Base-by-base conservation (phyloP, 2,329 filamentous ascomycete genomes). In the Fusarium beomiforme region DNA sequence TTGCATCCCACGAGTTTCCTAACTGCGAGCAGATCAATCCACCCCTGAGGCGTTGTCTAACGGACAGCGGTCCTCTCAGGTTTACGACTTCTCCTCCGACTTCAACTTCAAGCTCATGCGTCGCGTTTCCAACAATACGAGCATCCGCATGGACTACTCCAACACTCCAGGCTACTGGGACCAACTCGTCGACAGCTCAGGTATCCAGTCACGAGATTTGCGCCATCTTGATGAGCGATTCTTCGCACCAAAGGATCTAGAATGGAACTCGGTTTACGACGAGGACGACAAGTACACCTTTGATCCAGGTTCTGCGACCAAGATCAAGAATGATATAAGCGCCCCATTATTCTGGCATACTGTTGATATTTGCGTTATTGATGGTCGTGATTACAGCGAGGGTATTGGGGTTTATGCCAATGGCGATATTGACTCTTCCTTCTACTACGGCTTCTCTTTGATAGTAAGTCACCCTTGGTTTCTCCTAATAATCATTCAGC, bases 41-140 rank as follows among this genome's bases (percentile, higher is more conserved):
- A 53, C 39, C 8, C 34, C 49, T 12, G 2, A 26, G 3, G 23
- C 23, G 0, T 53, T 16, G 16, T 37, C 33, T 11, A 21, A 37
- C 3, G 23, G 39, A 19, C 12, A n/a, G 14, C 23, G 11, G 11
- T 37, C n/a, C 17, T 37, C 34, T 3, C 34, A 37, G 34, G 37
- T 69, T 8, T 53, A 62, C 31, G 66, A 69, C 24, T 59, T 69
- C 1, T 5, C 42, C 1, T 69, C 66, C 8, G 58, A 69, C 14
- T 26, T 24, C 26, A 59, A 62, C 58, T 42, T 61, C 21, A 49
- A 36, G 6, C 34, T 21, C 8, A 51, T 31, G 26, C 43, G n/a
- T 14, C 34, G 60, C 7, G 53, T 44, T 7, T 29, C 36, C 2
- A 37, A 36, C 14, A 37, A 63, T 12, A 47, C 34, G 16, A 42